Evolutionary conservation across 2,329 filamentous ascomycete species (phyloP).

Genomic region (Penicillium sp.): DNA sequence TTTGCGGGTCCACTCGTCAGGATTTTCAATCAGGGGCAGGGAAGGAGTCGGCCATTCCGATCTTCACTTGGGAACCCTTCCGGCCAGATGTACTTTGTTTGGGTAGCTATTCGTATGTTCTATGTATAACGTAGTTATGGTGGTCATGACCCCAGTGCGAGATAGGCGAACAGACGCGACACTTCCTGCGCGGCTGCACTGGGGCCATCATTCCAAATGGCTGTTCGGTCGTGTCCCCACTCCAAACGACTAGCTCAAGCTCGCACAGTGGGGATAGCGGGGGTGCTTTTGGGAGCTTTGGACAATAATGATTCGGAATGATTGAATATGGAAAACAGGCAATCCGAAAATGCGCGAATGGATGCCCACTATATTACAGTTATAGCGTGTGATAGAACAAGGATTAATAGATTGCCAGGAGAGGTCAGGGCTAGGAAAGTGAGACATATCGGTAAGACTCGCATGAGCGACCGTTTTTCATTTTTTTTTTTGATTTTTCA

Average conservation of each 20-base stretch:
- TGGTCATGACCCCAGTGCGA: conserved; percentile 1
- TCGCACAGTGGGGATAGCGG: conserved; percentile 1
- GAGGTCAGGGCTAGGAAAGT: conserved; percentile 1
- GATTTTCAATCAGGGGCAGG: not conserved
- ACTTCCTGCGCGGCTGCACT: conserved; percentile 7
- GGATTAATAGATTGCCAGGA: conserved; percentile 7
- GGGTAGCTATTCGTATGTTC: not conserved
- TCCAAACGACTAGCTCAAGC: conserved; percentile 5
- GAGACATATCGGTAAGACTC: not conserved
- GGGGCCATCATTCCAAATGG: conserved; percentile 7
- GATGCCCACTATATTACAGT: not conserved
- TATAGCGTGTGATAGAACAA: conserved; percentile 1
- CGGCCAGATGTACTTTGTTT: not conserved
- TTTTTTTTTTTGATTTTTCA: not conserved
- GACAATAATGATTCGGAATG: not conserved
- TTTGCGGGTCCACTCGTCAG: not conserved
- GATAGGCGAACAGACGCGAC: conserved; percentile 13
- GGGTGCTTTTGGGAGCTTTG: not conserved
- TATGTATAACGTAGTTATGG: not conserved
- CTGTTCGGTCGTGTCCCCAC: not conserved
- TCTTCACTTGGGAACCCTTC: not conserved
- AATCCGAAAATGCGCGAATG: not conserved
- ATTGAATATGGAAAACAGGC: not conserved
- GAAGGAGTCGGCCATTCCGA: not conserved
- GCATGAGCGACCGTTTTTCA: not conserved